phyloP scores from a whole-genome alignment of 148 eudicot genomes.

The Chenopodium album region DNA sequence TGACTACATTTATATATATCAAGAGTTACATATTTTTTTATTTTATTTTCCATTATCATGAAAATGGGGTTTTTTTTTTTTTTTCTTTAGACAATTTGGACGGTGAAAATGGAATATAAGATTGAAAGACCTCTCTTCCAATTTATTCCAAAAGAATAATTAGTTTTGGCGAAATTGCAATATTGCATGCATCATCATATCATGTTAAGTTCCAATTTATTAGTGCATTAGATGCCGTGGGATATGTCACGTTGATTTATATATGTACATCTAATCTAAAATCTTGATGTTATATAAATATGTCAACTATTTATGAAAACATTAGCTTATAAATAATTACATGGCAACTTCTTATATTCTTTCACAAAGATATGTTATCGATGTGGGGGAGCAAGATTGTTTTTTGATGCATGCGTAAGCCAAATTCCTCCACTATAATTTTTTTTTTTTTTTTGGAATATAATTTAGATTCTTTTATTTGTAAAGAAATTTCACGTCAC shows the following conservation, averaged over 20 bases:
- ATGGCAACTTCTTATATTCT: not conserved
- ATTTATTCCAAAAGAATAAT: slow-evolving; percentile 8
- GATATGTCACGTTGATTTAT: not conserved
- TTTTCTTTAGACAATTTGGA: not conserved
- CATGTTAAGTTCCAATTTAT: not conserved
- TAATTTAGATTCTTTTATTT: slow-evolving; percentile 8
- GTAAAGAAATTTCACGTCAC: not conserved
- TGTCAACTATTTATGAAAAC: not conserved
- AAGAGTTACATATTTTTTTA: too few species aligned
- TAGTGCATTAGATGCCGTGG: not conserved
- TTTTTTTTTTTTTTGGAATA: not conserved
- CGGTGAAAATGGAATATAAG: not conserved
- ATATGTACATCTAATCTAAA: not conserved
- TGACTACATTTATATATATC: too few species aligned
- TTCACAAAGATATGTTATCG: slow-evolving; percentile 10
- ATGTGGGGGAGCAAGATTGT: slow-evolving; percentile 11
- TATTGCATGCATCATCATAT: not conserved
- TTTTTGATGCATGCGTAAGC: slow-evolving; percentile 18
- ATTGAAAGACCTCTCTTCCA: not conserved
- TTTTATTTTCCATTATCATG: too few species aligned
- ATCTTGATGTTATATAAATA: not conserved
- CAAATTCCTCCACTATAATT: slow-evolving; percentile 6
- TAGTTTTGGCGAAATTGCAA: slow-evolving; percentile 5
- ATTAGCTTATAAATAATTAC: not conserved
- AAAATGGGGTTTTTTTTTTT: not conserved